phyloP scores from a whole-genome alignment of 2,329 filamentous ascomycete species.

The Colletotrichum tofieldiae region DNA sequence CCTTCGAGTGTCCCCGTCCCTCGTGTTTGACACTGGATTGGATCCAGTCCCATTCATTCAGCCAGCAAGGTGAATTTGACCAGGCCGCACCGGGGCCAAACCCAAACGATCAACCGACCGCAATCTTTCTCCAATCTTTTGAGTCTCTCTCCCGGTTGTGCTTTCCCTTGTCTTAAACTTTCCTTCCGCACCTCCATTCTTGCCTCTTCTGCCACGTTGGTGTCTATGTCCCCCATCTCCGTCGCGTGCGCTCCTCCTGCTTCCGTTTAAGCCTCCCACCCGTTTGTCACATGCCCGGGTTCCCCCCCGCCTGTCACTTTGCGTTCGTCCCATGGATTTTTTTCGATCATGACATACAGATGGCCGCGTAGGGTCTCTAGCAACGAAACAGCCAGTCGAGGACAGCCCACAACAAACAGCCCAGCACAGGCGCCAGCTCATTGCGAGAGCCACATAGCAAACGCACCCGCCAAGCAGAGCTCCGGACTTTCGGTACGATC shows the following conservation, averaged over 20 bases:
- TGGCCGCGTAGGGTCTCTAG: conserved; percentile 23
- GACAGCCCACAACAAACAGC: conserved; percentile 2
- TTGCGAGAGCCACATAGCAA: not conserved
- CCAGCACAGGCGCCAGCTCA: not conserved
- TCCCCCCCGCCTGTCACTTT: conserved; percentile 27
- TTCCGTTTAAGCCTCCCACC: conserved; percentile 10
- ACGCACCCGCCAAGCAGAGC: conserved; percentile 30
- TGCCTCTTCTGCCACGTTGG: conserved; percentile 8
- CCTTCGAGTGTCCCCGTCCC: conserved; percentile 7
- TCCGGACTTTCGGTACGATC: conserved; percentile 28
- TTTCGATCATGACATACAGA: conserved; percentile 34
- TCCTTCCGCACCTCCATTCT: not conserved
- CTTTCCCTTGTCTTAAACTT: conserved; percentile 19
- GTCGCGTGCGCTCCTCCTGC: conserved; percentile 18
- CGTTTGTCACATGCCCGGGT: conserved; percentile 29
- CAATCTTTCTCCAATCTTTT: conserved; percentile 23
- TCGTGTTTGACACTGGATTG: conserved; percentile 23
- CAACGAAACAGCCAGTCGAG: not conserved
- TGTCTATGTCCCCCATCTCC: not conserved
- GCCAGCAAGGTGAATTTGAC: conserved; percentile 10
- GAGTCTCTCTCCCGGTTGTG: not conserved
- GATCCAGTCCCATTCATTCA: conserved; percentile 20
- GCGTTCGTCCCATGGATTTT: conserved; percentile 37
- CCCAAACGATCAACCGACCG: conserved; percentile 15
- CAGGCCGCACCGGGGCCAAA: conserved; percentile 22